phyloP scores from a whole-genome alignment of 2,329 filamentous ascomycete species.

The Onygenales sp. region DNA sequence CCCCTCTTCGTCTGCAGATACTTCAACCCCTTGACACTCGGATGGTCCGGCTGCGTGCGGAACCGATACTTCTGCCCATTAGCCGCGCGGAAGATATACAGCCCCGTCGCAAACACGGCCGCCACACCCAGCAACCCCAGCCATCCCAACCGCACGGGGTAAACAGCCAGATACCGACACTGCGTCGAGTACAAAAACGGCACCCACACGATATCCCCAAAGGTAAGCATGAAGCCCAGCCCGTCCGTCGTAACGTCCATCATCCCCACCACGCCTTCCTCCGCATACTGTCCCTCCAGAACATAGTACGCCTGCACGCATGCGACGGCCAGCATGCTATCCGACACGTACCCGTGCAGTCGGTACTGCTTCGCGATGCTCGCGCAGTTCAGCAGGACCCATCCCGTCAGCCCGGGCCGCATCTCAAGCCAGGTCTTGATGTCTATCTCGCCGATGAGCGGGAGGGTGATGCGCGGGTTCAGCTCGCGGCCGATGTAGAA shows the following conservation, averaged over 20 bases:
- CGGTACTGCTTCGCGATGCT: constrained; percentile 84
- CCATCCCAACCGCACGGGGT: constrained; percentile 69
- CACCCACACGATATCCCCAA: constrained; percentile 87
- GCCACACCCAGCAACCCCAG: constrained; percentile 56
- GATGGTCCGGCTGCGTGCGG: constrained; percentile 75
- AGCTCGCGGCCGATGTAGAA: constrained; percentile 95
- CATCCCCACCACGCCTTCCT: constrained; percentile 78
- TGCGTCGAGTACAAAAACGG: constrained; percentile 83
- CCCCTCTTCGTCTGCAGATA: constrained; percentile 62
- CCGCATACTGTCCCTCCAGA: constrained; percentile 77
- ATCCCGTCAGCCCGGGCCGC: constrained; percentile 79
- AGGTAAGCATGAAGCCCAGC: constrained; percentile 90
- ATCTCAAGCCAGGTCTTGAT: constrained; percentile 86
- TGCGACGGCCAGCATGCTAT: constrained; percentile 74
- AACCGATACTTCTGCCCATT: constrained; percentile 95
- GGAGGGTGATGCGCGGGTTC: constrained; percentile 67
- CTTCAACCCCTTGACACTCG: constrained; percentile 66
- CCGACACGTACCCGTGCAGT: constrained; percentile 70
- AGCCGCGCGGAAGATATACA: constrained; percentile 80
- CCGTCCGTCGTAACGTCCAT: constrained; percentile 92
- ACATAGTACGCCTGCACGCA: constrained; percentile 72
- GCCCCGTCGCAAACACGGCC: constrained; percentile 59
- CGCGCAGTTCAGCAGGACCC: constrained; percentile 75
- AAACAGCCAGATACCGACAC: constrained; percentile 71
- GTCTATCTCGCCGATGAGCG: constrained; percentile 68